Evolutionary conservation across 345 rosid species (phyloP).

Genomic region (Hevea brasiliensis): DNA sequence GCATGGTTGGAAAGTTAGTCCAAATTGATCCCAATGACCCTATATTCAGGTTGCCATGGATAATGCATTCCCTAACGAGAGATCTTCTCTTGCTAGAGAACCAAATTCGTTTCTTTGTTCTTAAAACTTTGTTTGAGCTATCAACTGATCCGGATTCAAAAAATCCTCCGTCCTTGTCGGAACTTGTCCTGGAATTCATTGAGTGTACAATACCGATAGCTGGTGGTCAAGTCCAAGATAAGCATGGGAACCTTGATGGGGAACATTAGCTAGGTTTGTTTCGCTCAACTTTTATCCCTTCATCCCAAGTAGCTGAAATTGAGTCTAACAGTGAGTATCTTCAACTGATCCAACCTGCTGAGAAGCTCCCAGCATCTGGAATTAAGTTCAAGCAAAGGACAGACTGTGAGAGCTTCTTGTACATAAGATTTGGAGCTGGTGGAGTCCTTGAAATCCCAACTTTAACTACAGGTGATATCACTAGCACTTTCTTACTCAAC

Average conservation of each 20-base stretch:
- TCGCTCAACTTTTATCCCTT: constrained; percentile 41
- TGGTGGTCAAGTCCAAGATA: too few relatives aligned
- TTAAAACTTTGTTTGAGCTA: constrained; percentile 36
- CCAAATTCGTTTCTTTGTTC: constrained; percentile 56
- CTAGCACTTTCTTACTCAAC: constrained; percentile 45
- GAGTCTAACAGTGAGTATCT: too few relatives aligned
- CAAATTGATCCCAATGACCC: constrained; percentile 45
- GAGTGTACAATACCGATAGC: constrained; percentile 20
- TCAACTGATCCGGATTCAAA: constrained; percentile 8
- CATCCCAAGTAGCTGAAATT: too few relatives aligned
- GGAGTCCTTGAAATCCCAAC: constrained; percentile 54
- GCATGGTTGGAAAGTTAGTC: constrained; percentile 40
- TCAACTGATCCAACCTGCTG: constrained; percentile 38
- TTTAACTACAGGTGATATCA: constrained; percentile 42
- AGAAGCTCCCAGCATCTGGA: constrained; percentile 49
- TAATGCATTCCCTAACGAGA: constrained; percentile 36
- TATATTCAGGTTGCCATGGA: constrained; percentile 46
- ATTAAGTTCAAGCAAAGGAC: constrained; percentile 35
- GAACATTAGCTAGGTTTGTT: constrained; percentile 42
- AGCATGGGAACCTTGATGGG: not conserved
- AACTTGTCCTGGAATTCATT: constrained; percentile 46
- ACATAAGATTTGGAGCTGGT: constrained; percentile 32
- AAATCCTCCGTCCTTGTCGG: constrained; percentile 23
- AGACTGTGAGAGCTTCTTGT: constrained; percentile 39
- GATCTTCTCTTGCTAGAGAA: constrained; percentile 61